These are phyloP conservation scores for Aspergillus ochraceoroseus DNA, from an alignment of 2,329 filamentous ascomycete species.

Conservation along the genomic window DNA sequence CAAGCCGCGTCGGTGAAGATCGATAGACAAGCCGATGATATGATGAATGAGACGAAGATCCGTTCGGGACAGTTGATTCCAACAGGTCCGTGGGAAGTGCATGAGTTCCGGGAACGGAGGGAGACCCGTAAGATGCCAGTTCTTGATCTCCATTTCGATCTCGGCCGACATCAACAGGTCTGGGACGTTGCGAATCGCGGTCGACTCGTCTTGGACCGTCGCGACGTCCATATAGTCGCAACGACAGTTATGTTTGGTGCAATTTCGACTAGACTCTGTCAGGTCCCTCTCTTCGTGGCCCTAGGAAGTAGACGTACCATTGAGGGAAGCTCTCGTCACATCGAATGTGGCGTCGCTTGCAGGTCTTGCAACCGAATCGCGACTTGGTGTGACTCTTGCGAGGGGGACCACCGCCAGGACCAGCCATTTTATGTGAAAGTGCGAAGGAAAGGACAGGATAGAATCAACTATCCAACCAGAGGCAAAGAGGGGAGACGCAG, in stretches of 20 bases:
- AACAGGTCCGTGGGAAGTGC: conserved; percentile 68
- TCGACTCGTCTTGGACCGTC: conserved; percentile 52
- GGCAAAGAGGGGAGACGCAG: conserved; percentile 4
- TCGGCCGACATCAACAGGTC: conserved; percentile 80
- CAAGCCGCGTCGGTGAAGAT: conserved; percentile 70
- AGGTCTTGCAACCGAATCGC: conserved; percentile 95
- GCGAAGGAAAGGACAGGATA: conserved; percentile 11
- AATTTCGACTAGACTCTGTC: conserved; percentile 68
- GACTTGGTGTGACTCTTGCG: conserved; percentile 94
- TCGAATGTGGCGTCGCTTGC: conserved; percentile 94
- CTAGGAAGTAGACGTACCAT: conserved; percentile 60
- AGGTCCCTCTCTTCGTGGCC: background rate
- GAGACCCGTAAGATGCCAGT: conserved; percentile 76
- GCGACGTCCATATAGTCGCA: conserved; percentile 95
- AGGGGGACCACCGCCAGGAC: conserved; percentile 89
- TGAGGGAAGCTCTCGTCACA: conserved; percentile 98
- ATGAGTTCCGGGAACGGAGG: conserved; percentile 81
- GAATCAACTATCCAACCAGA: conserved; percentile 11
- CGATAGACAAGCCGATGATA: conserved; percentile 76
- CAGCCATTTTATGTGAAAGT: conserved; percentile 62
- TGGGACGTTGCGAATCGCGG: conserved; percentile 50
- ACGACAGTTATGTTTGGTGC: conserved; percentile 96
- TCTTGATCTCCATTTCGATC: conserved; percentile 72
- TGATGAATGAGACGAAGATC: conserved; percentile 89
- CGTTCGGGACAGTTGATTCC: conserved; percentile 66